Percentiles rank a stretch among this genome's conserved stretches.
Evolutionary conservation across 2,329 filamentous ascomycete species (phyloP).

Genomic region (Grosmannia huntii): DNA sequence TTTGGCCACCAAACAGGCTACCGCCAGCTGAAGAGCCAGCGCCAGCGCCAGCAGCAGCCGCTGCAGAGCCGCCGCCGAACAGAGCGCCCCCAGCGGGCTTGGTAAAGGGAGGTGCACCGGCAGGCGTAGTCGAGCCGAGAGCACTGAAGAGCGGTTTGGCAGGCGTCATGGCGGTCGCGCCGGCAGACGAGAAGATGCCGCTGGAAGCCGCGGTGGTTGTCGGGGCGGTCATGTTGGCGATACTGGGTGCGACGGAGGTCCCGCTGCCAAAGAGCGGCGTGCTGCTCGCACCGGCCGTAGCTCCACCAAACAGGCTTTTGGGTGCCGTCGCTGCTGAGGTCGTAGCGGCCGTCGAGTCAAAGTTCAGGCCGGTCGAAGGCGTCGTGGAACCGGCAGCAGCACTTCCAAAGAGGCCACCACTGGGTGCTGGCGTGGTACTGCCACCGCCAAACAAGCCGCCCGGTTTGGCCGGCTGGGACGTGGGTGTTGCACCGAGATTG

Average conservation of each 20-base stretch:
- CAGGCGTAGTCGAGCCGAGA: conserved; percentile 38
- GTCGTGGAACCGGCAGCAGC: background rate
- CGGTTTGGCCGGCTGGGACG: background rate
- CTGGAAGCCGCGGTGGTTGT: conserved; percentile 6
- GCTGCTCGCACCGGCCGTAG: background rate
- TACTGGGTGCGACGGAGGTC: background rate
- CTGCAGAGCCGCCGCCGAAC: conserved; percentile 3
- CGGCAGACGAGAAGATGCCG: conserved; percentile 9
- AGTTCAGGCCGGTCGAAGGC: background rate
- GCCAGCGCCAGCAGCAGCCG: background rate
- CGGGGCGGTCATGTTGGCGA: conserved; percentile 7
- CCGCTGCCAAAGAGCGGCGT: background rate
- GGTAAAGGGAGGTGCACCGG: conserved; percentile 35
- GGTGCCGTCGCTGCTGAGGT: background rate
- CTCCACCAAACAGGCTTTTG: background rate
- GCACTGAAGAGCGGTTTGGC: conserved; percentile 31
- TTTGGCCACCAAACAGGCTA: conserved; percentile 3
- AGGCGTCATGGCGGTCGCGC: conserved; percentile 21
- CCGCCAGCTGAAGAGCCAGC: background rate
- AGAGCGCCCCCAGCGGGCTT: conserved; percentile 14
- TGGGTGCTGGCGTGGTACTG: background rate
- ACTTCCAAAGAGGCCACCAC: background rate
- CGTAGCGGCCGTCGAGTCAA: background rate
- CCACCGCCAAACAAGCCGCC: conserved; percentile 7
- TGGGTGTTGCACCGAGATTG: background rate